A percentile compares a stretch with the other conserved stretches of the same genome.
phyloP scores from a whole-genome alignment of 371 early-diverging fungal species.

The Synchytrium microbalum region DNA sequence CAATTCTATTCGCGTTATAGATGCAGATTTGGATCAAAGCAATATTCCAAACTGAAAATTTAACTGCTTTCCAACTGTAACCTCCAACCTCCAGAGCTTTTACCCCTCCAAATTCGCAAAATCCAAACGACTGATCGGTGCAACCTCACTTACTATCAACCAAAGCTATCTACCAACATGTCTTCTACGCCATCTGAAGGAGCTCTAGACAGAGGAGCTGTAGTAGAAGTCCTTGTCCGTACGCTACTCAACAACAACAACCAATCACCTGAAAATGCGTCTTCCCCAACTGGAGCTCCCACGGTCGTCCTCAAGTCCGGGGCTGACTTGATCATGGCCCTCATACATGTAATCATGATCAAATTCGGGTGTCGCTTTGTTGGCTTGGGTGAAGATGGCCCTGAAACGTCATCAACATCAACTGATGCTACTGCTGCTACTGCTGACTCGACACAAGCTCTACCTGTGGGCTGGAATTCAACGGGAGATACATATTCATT shows the following conservation, averaged over 20 bases:
- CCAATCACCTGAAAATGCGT: conserved; percentile 15
- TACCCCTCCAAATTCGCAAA: too few relatives aligned
- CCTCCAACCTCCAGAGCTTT: too few relatives aligned
- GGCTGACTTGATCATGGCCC: conserved; percentile 49
- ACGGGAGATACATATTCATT: conserved; percentile 52
- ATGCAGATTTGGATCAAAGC: too few relatives aligned
- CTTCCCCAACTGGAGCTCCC: not conserved
- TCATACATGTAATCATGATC: conserved; percentile 52
- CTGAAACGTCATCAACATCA: conserved; percentile 9
- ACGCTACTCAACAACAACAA: conserved; percentile 5
- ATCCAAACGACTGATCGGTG: too few relatives aligned
- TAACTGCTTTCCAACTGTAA: too few relatives aligned
- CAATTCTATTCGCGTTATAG: too few relatives aligned
- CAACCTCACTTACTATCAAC: too few relatives aligned
- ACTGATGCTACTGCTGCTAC: conserved; percentile 17
- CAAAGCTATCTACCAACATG: too few relatives aligned
- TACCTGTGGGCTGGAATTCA: conserved; percentile 54
- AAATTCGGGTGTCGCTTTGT: conserved; percentile 51
- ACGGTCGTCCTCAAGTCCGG: conserved; percentile 25
- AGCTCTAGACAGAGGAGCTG: not conserved
- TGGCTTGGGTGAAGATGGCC: conserved; percentile 53
- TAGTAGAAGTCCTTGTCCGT: not conserved
- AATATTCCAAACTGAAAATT: too few relatives aligned
- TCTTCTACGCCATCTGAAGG: too few relatives aligned
- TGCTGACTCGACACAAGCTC: conserved; percentile 23